A percentile compares a stretch with the other conserved stretches of the same genome.
Conservation (phyloP, 805 yeast genomes). For the Monosporozyma yasuniensis region DNA sequence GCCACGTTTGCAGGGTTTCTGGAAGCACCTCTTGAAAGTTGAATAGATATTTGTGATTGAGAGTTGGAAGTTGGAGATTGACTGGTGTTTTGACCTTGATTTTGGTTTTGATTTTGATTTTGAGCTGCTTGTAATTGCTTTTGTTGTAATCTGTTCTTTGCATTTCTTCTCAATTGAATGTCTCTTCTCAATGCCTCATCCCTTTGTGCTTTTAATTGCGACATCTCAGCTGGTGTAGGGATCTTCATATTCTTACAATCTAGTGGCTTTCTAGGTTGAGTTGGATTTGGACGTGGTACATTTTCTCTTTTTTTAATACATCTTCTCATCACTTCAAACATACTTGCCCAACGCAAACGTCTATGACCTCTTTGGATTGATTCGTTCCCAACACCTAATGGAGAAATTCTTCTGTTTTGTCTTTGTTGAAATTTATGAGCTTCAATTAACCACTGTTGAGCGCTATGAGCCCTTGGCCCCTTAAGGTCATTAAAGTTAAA, state of each 20-base stretch:
- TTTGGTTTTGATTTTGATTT: conserved; percentile 5
- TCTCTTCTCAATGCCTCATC: conserved; percentile 78
- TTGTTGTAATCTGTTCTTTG: conserved; percentile 25
- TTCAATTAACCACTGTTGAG: conserved; percentile 87
- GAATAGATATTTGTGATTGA: background rate
- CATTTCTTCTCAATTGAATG: conserved; percentile 26
- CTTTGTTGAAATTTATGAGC: conserved; percentile 84
- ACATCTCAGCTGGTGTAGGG: conserved; percentile 77
- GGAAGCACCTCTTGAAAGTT: conserved; percentile 2
- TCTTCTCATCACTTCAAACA: conserved; percentile 92
- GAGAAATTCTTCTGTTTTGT: conserved; percentile 81
- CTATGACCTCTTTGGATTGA: conserved; percentile 90
- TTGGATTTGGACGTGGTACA: conserved; percentile 50
- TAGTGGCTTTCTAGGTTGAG: conserved; percentile 33
- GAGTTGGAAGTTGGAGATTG: background rate
- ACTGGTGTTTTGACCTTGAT: background rate
- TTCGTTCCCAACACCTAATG: conserved; percentile 88
- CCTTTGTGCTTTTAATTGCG: conserved; percentile 73
- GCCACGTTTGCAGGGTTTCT: conserved; percentile 2
- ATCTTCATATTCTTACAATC: conserved; percentile 42
- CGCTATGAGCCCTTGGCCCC: conserved; percentile 74
- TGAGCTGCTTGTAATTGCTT: conserved; percentile 14
- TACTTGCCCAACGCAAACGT: conserved; percentile 88
- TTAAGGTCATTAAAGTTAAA: conserved; percentile 81
- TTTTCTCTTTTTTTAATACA: conserved; percentile 82